A percentile compares a stretch with the other conserved stretches of the same genome.
phyloP scores from a whole-genome alignment of 331 rosid species.

The Rhamnella rubrinervis region DNA sequence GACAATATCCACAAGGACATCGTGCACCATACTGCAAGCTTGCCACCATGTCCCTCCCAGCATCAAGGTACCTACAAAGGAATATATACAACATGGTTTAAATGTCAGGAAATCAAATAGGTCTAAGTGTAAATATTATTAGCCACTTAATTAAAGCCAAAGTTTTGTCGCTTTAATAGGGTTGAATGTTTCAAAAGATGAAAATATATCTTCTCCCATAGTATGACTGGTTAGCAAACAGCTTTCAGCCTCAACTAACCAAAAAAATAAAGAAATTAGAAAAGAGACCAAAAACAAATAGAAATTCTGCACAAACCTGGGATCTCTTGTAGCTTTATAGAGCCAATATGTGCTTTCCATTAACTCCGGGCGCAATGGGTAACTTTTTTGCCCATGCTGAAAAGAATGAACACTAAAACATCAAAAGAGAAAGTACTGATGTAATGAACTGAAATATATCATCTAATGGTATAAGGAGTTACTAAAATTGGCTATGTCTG shows the following conservation, averaged over 20 bases:
- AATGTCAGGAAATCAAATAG: conserved; percentile 14
- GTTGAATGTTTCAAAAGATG: no score
- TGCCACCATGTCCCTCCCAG: conserved; percentile 89
- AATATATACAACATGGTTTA: conserved; percentile 16
- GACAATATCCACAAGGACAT: conserved; percentile 96
- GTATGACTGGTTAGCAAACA: not conserved
- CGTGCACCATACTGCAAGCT: conserved; percentile 91
- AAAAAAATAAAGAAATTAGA: not conserved
- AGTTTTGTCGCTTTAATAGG: no score
- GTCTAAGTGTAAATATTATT: not conserved
- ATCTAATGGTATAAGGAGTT: not conserved
- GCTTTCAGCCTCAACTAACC: not conserved
- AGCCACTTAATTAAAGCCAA: no score
- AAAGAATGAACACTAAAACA: conserved; percentile 15
- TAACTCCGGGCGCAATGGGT: conserved; percentile 91
- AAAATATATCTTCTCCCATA: no score
- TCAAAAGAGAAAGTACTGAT: conserved; percentile 19
- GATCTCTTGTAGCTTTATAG: conserved; percentile 93
- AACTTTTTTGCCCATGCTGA: conserved; percentile 92
- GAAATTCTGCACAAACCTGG: conserved; percentile 58
- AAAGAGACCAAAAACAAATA: conserved; percentile 21
- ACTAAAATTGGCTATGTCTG: no score
- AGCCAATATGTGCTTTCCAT: conserved; percentile 99
- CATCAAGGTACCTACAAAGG: conserved; percentile 82
- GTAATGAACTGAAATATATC: conserved; percentile 10